Evolutionary conservation across 129 eudicot species (phyloP).

Genomic region (Flaveria bidentis): DNA sequence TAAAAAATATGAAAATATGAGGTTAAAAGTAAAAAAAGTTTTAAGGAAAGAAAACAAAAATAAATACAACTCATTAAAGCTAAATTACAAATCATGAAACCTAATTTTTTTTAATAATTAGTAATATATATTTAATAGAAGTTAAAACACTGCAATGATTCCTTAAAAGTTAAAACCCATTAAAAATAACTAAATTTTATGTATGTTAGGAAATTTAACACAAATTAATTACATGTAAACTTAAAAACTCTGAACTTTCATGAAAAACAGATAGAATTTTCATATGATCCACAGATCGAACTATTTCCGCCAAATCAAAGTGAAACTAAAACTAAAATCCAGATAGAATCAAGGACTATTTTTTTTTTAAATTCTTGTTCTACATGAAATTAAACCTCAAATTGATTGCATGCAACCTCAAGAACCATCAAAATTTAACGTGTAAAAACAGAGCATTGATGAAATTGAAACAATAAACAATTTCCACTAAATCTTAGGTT

Average conservation of each 20-base stretch:
- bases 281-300: background rate
- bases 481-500: background rate
- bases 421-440: background rate
- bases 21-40: too few relatives aligned
- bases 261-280: too few relatives aligned
- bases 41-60: too few relatives aligned
- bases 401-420: slow-evolving; percentile 18
- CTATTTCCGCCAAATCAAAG: background rate
- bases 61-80: too few relatives aligned
- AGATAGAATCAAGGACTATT: background rate
- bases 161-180: background rate
- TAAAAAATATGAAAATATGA: too few relatives aligned
- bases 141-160: background rate
- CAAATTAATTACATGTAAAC: background rate
- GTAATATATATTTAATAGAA: background rate
- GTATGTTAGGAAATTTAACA: background rate
- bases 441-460: background rate
- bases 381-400: background rate
- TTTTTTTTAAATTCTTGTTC: background rate
- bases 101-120: too few relatives aligned
- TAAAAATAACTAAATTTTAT: background rate
- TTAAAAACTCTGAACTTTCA: too few relatives aligned
- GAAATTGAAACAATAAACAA: background rate
- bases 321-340: background rate
- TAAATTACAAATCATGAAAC: too few relatives aligned